Percentiles rank a stretch among this genome's conserved stretches.
Evolutionary conservation across 495 filamentous ascomycete genomes (phyloP).

Genomic region (Penicillium cosmopolitanum): DNA sequence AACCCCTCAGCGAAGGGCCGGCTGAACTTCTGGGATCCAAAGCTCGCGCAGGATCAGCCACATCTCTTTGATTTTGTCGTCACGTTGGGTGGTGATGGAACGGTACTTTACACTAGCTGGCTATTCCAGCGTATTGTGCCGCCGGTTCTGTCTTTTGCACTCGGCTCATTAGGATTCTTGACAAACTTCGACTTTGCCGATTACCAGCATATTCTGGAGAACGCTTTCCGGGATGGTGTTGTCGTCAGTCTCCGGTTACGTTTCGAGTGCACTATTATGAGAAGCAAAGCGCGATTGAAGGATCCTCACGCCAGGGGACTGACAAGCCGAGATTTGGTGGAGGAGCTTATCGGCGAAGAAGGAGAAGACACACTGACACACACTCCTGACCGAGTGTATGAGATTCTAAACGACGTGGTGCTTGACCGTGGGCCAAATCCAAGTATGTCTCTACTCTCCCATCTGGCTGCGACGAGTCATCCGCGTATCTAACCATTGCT

Average conservation of each 20-base stretch:
- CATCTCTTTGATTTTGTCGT: slow-evolving; percentile 93
- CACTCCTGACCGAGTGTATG: slow-evolving; percentile 74
- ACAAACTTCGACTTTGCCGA: slow-evolving; percentile 92
- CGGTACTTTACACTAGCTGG: slow-evolving; percentile 94
- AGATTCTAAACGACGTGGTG: slow-evolving; percentile 92
- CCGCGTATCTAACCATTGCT: slow-evolving; percentile 12
- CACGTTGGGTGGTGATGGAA: slow-evolving; percentile 95
- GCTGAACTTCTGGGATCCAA: slow-evolving; percentile 80
- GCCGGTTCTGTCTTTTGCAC: slow-evolving; percentile 85
- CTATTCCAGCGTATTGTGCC: slow-evolving; percentile 96
- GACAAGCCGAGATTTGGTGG: slow-evolving; percentile 70
- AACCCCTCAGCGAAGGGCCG: slow-evolving; percentile 59
- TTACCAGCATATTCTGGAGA: slow-evolving; percentile 68
- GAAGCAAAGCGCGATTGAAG: slow-evolving; percentile 57
- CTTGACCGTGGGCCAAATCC: slow-evolving; percentile 90
- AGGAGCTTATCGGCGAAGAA: slow-evolving; percentile 85
- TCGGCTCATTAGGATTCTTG: slow-evolving; percentile 91
- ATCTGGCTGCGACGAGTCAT: slow-evolving; percentile 2
- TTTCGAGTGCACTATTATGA: slow-evolving; percentile 95
- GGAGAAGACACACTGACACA: slow-evolving; percentile 80
- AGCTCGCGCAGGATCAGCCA: slow-evolving; percentile 74
- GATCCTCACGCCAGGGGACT: slow-evolving; percentile 26
- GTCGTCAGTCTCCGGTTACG: slow-evolving; percentile 84
- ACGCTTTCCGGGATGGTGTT: slow-evolving; percentile 80
- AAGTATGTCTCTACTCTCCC: slow-evolving; percentile 54